Base-by-base conservation (phyloP, 2,329 filamentous ascomycete species). In the Aspergillus carbonarius region DNA sequence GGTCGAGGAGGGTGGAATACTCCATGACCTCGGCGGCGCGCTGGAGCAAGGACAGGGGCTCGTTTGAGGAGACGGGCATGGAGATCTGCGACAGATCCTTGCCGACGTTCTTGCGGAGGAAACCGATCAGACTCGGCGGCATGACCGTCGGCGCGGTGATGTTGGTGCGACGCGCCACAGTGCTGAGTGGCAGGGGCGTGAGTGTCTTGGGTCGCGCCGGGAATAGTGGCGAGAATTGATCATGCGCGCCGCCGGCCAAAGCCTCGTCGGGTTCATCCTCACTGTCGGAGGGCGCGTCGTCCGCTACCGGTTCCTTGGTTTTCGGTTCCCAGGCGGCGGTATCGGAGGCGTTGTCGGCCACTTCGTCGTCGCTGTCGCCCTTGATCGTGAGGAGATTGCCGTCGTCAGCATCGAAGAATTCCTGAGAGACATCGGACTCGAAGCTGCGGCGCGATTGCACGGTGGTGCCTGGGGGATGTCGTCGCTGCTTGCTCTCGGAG, bases 21-120 rank as follows among this genome's bases (percentile, higher is more conserved):
- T 99, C 95, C 49, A 98, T 76, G 69, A 93, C 90, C 75, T 99
- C 95, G 0, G 93, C 90, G 4, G 93, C 84, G 60, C 93, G 89
- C 74, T 99, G 95, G 5, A 98, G 81, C 10, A 96, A 79, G 0
- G 93, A 97, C 1, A 88, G 85, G 0, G 95, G 95, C 72, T 99
- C 95, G 74, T 99, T 99, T 23, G 93, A 88, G 4, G 93, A 96
- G 1, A 97, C 95, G 0, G 95, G 95, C 93, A 98, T 98, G 49
- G 92, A 93, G 64, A 99, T 96, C 2, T 92, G 96, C 60, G 92
- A 96, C 50, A 99, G 81, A 75, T 99, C 95, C 75, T 99, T 99
- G 71, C 95, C 95, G 9, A 98, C 95, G 67, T 99, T 99, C 76
- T 98, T 99, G 66, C 95, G 88, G 32, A 98, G 83, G 73, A 98